Percentiles rank a stretch among this genome's conserved stretches.
These are phyloP conservation scores for Ceratocystiopsis brevicomis DNA, from an alignment of 2,329 filamentous ascomycete genomes.

Conservation along the genomic window DNA sequence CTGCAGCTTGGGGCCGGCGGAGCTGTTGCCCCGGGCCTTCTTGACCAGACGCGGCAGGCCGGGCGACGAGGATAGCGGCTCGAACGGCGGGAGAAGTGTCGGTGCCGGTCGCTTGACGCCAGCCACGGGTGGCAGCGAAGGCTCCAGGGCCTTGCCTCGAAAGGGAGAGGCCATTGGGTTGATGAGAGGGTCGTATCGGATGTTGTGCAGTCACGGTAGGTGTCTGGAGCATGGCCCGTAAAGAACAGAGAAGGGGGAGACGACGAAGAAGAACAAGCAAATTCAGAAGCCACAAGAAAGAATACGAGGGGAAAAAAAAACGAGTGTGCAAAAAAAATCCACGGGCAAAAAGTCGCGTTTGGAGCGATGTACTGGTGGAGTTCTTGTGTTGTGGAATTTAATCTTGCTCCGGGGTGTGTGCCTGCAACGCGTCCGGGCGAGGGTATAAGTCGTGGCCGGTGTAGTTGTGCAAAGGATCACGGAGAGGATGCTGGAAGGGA, in stretches of 20 bases:
- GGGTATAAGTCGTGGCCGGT: no score
- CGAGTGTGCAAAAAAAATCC: neutral
- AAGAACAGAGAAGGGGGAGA: neutral
- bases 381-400: neutral
- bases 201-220: no score
- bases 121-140: conserved; percentile 18
- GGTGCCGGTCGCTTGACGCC: conserved; percentile 44
- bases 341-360: neutral
- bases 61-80: conserved; percentile 62
- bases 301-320: neutral
- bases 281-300: neutral
- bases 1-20: conserved; percentile 8
- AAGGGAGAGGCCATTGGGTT: conserved; percentile 24
- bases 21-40: conserved; percentile 14
- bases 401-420: neutral
- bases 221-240: conserved; percentile 3
- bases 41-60: conserved; percentile 50
- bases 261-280: neutral
- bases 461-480: neutral
- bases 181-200: no score
- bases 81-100: conserved; percentile 58
- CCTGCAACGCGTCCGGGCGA: neutral
- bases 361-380: no score
- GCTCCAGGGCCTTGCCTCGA: conserved; percentile 14
- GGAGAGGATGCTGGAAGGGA: neutral